Evolutionary conservation across 2,329 filamentous ascomycete species (phyloP), one percentile per base, ranked within the genome.

Genomic region (Fusarium hainanense): DNA sequence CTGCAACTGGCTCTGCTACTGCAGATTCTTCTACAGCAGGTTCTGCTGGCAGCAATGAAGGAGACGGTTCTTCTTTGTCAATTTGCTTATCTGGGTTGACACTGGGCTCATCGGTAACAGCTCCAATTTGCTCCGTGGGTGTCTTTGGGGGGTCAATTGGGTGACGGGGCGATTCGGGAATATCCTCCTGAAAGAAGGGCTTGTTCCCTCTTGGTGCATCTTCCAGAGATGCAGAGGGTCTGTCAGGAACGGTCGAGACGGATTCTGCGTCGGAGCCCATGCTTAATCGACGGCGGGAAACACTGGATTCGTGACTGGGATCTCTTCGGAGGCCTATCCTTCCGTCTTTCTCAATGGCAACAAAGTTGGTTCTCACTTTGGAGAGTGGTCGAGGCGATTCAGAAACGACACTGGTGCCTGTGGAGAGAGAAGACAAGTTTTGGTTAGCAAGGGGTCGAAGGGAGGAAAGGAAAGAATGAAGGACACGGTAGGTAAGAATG

Each of bases 351-450:
- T 93, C 91, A 47, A 94, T 86, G 20, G 91, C 88, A 54, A 94
- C 87, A 77, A 94, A 94, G 77, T 84, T 92, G 40, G 91, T 92
- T 70, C 91, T 87, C 44, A 94, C 89, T 79, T 91, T 93, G 67
- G 91, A 93, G 42, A 93, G 85, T 25, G 89, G 91, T 74, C 90
- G 85, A 32, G 88, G 87, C 20, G 87, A 88, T 34, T 85, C 83
- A 60, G 80, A 79, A 66, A 79, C 79, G 70, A 79, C 79, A 71
- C 78, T 78, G 70, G 68, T 66, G 55, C 71, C 76, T 79, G 69
- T 63, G 52, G 58, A 63, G 57, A 60, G 60, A 56, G 63, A 63
- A 56, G 58, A 63, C 54, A 66, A 52, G 42, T 62, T 64, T 70
- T 69, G 52, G 70, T 76, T 60, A 75, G 73, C 60, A 69, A 56